Conservation (phyloP, 2,329 filamentous ascomycete species). For the Ophiocordyceps camponoti-leonardi region DNA sequence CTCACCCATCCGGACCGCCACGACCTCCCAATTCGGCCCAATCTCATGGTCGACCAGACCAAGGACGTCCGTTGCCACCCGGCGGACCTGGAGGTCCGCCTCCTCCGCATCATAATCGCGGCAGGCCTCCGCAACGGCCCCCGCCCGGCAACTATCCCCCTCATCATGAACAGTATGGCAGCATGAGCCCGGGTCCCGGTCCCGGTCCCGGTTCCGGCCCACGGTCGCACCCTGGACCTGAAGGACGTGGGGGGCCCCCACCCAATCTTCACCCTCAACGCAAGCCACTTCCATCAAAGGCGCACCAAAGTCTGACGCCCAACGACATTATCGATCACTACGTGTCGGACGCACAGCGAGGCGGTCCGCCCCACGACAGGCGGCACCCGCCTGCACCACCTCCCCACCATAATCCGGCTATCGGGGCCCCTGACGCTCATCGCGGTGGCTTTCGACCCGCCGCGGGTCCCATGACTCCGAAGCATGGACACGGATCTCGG, state of each 20-base stretch:
- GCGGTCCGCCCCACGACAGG: conserved; percentile 2
- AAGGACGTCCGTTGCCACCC: conserved; percentile 2
- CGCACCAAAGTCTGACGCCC: conserved; percentile 13
- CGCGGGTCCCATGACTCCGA: conserved; percentile 27
- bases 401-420: conserved; percentile 7
- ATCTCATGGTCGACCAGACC: conserved; percentile 10
- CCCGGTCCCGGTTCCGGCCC: conserved; percentile 11
- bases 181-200: not conserved
- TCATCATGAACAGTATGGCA: conserved; percentile 7
- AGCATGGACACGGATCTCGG: conserved; percentile 29
- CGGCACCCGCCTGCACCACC: conserved; percentile 5
- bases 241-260: conserved; percentile 9
- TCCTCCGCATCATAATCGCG: conserved; percentile 7
- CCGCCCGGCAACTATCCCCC: conserved; percentile 5
- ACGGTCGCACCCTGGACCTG: conserved; percentile 8
- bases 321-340: conserved; percentile 23
- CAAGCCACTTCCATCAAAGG: conserved; percentile 12
- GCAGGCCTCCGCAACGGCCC: conserved; percentile 6
- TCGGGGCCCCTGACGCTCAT: conserved; percentile 22
- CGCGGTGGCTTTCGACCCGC: conserved; percentile 41
- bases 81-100: conserved; percentile 4
- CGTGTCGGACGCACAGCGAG: conserved; percentile 10
- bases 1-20: conserved; percentile 12
- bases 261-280: conserved; percentile 7
- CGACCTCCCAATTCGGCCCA: conserved; percentile 13